These are phyloP conservation scores for Tolypocladium amazonense DNA, from an alignment of 2,329 filamentous ascomycete genomes.

Conservation along the genomic window DNA sequence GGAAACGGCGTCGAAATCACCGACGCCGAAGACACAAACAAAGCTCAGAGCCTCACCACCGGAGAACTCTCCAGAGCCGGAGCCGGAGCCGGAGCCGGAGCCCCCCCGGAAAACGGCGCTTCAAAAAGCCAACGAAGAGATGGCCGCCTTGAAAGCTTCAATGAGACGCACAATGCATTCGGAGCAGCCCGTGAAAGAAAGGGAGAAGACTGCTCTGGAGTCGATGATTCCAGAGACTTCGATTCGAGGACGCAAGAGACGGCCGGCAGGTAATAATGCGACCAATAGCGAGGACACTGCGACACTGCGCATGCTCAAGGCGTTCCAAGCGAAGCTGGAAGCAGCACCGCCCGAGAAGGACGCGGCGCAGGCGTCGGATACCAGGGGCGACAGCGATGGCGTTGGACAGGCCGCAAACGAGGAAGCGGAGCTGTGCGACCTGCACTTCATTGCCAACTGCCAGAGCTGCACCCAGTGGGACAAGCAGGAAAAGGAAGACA, in stretches of 20 bases:
- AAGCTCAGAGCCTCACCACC: conserved; percentile 7
- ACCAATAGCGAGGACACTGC: conserved; percentile 48
- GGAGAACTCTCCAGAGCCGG: conserved; percentile 14
- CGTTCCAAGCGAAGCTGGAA: conserved; percentile 71
- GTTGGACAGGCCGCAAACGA: conserved; percentile 34
- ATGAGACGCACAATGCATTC: conserved; percentile 57
- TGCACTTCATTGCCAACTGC: conserved; percentile 94
- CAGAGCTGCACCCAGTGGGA: conserved; percentile 88
- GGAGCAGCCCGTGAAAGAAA: conserved; percentile 38
- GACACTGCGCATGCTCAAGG: conserved; percentile 60
- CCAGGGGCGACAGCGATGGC: conserved; percentile 17
- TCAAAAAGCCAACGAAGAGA: conserved; percentile 67
- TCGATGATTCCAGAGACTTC: conserved; percentile 65
- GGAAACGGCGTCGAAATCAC: background rate
- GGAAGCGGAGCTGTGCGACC: conserved; percentile 71
- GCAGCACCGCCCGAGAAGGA: conserved; percentile 33
- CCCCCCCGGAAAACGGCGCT: conserved; percentile 44
- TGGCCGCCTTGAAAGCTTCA: conserved; percentile 69
- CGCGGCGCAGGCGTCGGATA: conserved; percentile 24
- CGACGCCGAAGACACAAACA: background rate
- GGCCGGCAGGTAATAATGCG: conserved; percentile 42
- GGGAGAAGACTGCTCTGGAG: conserved; percentile 58
- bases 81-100: conserved; percentile 18
- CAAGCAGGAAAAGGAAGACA: conserved; percentile 46
- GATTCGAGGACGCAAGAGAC: conserved; percentile 59